Conservation (phyloP, 2,329 filamentous ascomycete genomes). For the Alternaria panax region DNA sequence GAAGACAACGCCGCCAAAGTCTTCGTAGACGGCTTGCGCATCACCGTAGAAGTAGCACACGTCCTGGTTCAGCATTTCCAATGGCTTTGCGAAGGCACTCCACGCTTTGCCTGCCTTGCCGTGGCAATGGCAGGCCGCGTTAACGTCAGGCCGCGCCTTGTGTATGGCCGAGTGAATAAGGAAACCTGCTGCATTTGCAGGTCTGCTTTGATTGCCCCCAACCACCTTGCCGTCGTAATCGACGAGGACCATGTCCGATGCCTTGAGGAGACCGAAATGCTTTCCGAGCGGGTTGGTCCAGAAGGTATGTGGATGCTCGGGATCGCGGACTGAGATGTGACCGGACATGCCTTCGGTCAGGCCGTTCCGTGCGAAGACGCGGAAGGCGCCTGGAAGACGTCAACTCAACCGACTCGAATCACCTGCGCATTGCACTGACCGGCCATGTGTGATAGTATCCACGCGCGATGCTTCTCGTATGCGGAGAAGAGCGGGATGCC, state of each 20-base stretch:
- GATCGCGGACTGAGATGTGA: slow-evolving; percentile 73
- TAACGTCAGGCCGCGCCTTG: slow-evolving; percentile 69
- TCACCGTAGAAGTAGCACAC: slow-evolving; percentile 69
- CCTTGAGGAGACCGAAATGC: slow-evolving; percentile 71
- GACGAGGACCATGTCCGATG: slow-evolving; percentile 72
- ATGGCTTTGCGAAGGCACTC: slow-evolving; percentile 67
- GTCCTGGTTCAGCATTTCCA: slow-evolving; percentile 77
- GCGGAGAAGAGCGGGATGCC: slow-evolving; percentile 65
- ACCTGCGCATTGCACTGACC: slow-evolving; percentile 8
- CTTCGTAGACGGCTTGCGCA: slow-evolving; percentile 69
- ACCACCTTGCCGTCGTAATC: slow-evolving; percentile 69
- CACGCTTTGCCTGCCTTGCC: slow-evolving; percentile 72
- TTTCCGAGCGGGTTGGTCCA: slow-evolving; percentile 74
- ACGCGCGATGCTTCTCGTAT: slow-evolving; percentile 65
- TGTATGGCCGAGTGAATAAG: slow-evolving; percentile 74
- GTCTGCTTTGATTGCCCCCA: slow-evolving; percentile 66
- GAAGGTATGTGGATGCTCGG: slow-evolving; percentile 66
- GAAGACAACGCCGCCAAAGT: slow-evolving; percentile 70
- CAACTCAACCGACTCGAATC: neutral
- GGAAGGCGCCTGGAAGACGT: slow-evolving; percentile 60
- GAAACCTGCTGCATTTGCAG: slow-evolving; percentile 73
- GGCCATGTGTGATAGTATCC: slow-evolving; percentile 72
- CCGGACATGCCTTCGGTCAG: slow-evolving; percentile 71
- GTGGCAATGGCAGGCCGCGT: slow-evolving; percentile 74
- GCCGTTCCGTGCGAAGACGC: slow-evolving; percentile 70